Evolutionary conservation across 176 grass and related monocot genomes (phyloP).

Genomic region (Carex cristatella): DNA sequence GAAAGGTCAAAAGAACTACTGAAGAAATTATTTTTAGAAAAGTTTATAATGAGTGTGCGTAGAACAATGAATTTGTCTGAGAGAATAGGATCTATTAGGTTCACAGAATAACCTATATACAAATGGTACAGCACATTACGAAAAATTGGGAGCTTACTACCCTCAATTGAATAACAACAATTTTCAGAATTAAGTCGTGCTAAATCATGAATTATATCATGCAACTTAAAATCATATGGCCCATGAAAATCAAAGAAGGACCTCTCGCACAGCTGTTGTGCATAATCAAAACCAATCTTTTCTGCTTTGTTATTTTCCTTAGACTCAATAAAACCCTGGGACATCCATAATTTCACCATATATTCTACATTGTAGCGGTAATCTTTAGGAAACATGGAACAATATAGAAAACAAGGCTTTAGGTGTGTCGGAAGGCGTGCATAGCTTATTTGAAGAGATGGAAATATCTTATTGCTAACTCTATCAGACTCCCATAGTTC

Average conservation of each 20-base stretch:
- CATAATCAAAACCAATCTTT: background rate
- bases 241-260: background rate
- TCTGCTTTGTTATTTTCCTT: background rate
- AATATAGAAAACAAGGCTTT: background rate
- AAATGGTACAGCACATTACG: background rate
- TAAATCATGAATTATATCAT: slow-evolving; percentile 32
- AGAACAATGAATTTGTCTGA: background rate
- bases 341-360: background rate
- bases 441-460: background rate
- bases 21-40: too few relatives aligned
- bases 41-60: background rate
- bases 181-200: slow-evolving; percentile 12
- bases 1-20: background rate
- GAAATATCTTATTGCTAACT: background rate
- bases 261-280: background rate
- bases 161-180: slow-evolving; percentile 4
- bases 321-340: background rate
- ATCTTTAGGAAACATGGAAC: background rate
- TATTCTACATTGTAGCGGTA: background rate
- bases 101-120: background rate
- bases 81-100: background rate
- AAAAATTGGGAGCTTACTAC: background rate
- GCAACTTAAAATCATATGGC: background rate
- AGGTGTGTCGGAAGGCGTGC: background rate
- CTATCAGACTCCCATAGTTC: background rate